A percentile compares a stretch with the other conserved stretches of the same genome.
phyloP scores from a whole-genome alignment of 306 rosid genomes.

The Ziziphus jujuba region DNA sequence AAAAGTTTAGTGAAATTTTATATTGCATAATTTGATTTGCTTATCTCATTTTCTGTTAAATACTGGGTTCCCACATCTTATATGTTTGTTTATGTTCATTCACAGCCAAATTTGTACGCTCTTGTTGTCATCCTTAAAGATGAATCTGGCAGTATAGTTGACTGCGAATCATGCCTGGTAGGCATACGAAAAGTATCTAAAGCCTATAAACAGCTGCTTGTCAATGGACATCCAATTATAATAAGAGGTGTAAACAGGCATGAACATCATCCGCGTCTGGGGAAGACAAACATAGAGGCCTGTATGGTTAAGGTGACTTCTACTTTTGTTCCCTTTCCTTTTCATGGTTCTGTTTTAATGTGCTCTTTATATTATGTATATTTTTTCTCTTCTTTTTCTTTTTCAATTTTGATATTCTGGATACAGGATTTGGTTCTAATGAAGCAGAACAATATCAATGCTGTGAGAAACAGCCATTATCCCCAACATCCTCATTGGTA shows the following conservation, averaged over 20 bases:
- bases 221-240: constrained; percentile 79
- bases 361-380: no score
- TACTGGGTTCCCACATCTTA: constrained; percentile 4
- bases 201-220: constrained; percentile 88
- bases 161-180: constrained; percentile 82
- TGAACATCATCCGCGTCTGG: constrained; percentile 92
- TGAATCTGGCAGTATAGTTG: constrained; percentile 60
- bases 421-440: constrained; percentile 82
- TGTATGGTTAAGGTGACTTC: constrained; percentile 84
- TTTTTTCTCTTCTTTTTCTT: constrained; percentile 15
- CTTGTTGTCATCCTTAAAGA: constrained; percentile 79
- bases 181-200: constrained; percentile 73
- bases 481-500: constrained; percentile 99
- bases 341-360: constrained; percentile 5
- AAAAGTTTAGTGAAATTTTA: neutral
- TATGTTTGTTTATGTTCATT: constrained; percentile 26
- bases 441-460: constrained; percentile 92
- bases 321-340: neutral
- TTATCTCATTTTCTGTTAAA: neutral
- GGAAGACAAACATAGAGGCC: constrained; percentile 90
- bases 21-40: neutral
- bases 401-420: neutral
- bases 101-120: constrained; percentile 83
- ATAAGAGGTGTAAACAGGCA: constrained; percentile 96
- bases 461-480: constrained; percentile 97